Percentiles rank a stretch among this genome's conserved stretches.
phyloP scores from a whole-genome alignment of 2,329 filamentous ascomycete species.

The Leptodontidium sp. region DNA sequence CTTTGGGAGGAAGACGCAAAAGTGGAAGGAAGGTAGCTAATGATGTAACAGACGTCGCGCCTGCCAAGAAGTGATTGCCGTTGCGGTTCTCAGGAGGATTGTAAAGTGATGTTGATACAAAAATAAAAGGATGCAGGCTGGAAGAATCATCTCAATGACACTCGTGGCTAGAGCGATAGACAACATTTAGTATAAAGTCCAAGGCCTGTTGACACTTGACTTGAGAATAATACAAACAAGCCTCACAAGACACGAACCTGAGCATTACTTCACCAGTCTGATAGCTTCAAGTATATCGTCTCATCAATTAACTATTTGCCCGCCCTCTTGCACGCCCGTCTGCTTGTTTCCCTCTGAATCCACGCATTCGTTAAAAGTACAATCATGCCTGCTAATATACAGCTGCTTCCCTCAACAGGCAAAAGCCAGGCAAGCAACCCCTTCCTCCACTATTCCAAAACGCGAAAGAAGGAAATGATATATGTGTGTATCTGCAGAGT shows the following conservation, averaged over 20 bases:
- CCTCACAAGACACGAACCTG: neutral
- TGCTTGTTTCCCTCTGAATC: neutral
- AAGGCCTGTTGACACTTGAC: neutral
- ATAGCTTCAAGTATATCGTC: neutral
- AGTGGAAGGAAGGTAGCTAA: neutral
- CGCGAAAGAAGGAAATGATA: neutral
- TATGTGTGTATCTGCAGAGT: neutral
- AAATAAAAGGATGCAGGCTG: neutral
- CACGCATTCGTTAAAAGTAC: slow-evolving; percentile 8
- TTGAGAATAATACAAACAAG: neutral
- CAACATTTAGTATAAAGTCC: neutral
- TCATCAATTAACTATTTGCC: slow-evolving; percentile 11
- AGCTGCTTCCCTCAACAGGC: neutral
- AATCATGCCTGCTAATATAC: slow-evolving; percentile 13
- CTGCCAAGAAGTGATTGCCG: slow-evolving; percentile 14
- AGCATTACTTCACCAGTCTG: neutral
- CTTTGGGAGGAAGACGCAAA: neutral
- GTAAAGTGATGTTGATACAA: neutral
- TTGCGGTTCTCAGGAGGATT: neutral
- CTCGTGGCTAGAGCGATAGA: neutral
- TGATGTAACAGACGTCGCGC: slow-evolving; percentile 16
- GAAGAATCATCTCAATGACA: neutral
- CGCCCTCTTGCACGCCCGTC: neutral
- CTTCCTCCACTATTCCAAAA: neutral
- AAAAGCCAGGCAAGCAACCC: neutral